phyloP scores from a whole-genome alignment of 2,329 filamentous ascomycete species.

The Camptophora hylomeconis region DNA sequence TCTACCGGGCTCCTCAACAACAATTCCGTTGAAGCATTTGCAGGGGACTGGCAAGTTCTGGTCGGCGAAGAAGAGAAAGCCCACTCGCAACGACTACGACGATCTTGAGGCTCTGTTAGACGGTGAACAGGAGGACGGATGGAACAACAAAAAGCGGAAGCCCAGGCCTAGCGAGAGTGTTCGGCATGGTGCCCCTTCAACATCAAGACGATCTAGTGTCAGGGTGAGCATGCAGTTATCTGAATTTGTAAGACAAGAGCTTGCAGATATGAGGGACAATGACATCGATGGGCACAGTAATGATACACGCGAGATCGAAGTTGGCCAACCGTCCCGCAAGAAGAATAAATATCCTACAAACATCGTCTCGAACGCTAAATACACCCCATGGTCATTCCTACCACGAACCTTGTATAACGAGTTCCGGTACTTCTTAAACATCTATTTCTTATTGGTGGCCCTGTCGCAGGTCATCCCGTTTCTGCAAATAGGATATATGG shows the following conservation, averaged over 20 bases:
- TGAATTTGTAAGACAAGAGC: conserved; percentile 14
- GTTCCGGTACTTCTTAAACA: conserved; percentile 99
- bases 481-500: conserved; percentile 83
- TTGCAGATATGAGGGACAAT: conserved; percentile 21
- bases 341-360: conserved; percentile 73
- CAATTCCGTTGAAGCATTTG: conserved; percentile 35
- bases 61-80: conserved; percentile 13
- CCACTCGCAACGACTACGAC: conserved; percentile 41
- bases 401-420: conserved; percentile 95
- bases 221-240: conserved; percentile 32
- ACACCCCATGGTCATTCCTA: conserved; percentile 86
- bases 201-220: conserved; percentile 44
- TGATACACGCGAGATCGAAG: conserved; percentile 59
- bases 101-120: conserved; percentile 54
- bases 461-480: conserved; percentile 84
- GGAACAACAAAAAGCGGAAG: conserved; percentile 3
- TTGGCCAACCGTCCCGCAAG: conserved; percentile 58
- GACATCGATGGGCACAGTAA: conserved; percentile 21
- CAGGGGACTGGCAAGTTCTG: conserved; percentile 30
- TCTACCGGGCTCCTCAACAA: not conserved
- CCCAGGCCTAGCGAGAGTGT: no score
- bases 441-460: conserved; percentile 94
- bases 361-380: conserved; percentile 91
- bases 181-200: no score
- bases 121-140: conserved; percentile 29